Evolutionary conservation across 495 filamentous ascomycete genomes (phyloP).

Genomic region (Niebla homalea): DNA sequence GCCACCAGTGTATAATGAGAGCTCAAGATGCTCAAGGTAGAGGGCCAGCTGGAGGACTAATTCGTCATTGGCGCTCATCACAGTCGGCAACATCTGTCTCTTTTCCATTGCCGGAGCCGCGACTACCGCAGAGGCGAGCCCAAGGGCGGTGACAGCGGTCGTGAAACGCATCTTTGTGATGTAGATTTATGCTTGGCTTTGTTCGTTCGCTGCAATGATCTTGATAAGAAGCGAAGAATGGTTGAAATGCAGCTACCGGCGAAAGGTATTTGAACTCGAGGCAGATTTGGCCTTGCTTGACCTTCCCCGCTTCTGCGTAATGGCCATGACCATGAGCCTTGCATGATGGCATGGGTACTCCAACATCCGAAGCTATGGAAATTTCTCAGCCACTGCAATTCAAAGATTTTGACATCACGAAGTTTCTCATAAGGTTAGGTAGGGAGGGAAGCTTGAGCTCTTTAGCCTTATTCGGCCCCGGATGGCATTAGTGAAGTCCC

Average conservation of each 20-base stretch:
- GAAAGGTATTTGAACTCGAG: neutral
- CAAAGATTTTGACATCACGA: no score
- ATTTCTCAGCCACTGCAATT: no score
- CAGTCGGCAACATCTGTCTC: slow-evolving; percentile 12
- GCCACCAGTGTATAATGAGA: slow-evolving; percentile 16
- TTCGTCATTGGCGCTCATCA: slow-evolving; percentile 11
- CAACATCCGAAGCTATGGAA: neutral
- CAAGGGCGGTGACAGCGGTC: slow-evolving; percentile 1
- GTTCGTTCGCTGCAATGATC: neutral
- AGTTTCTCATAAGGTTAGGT: no score
- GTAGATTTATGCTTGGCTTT: neutral
- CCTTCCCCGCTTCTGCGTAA: neutral
- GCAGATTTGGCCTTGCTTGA: neutral
- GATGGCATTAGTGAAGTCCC: no score
- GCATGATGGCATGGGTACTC: neutral
- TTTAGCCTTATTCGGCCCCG: no score
- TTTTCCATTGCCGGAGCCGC: slow-evolving; percentile 14
- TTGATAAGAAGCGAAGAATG: neutral
- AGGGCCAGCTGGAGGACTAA: slow-evolving; percentile 17
- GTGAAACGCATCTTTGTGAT: slow-evolving; percentile 12
- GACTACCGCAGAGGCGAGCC: neutral
- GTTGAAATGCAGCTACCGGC: neutral
- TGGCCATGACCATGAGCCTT: neutral
- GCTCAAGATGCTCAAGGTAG: slow-evolving; percentile 20
- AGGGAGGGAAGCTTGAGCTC: no score